Conservation (phyloP, 2,329 filamentous ascomycete genomes). For the Macrophomina phaseolina region DNA sequence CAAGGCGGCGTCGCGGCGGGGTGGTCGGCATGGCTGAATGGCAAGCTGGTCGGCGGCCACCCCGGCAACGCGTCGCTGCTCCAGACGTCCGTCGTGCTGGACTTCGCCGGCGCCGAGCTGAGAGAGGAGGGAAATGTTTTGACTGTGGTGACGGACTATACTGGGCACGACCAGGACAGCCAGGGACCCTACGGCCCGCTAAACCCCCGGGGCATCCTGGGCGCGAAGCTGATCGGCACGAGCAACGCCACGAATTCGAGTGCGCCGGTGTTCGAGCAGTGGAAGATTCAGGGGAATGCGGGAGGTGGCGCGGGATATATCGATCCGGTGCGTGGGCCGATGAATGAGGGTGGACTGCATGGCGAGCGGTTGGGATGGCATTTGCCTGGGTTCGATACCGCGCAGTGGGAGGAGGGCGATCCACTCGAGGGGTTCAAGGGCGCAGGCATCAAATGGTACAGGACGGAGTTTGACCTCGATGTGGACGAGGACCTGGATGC, state of each 20-base stretch:
- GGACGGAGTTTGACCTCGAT: conserved; percentile 57
- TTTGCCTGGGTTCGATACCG: conserved; percentile 61
- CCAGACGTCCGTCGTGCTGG: conserved; percentile 50
- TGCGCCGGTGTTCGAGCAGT: conserved; percentile 38
- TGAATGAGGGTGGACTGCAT: conserved; percentile 64
- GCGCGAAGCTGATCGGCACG: conserved; percentile 56
- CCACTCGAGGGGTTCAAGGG: conserved; percentile 52
- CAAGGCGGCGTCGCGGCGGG: conserved; percentile 63
- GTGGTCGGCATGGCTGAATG: conserved; percentile 65
- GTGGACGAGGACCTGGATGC: conserved; percentile 61
- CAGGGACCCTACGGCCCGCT: conserved; percentile 55
- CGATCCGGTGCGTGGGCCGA: conserved; percentile 61
- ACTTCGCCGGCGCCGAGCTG: conserved; percentile 58
- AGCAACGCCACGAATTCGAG: conserved; percentile 18
- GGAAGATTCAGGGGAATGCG: conserved; percentile 65
- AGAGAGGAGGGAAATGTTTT: conserved; percentile 52
- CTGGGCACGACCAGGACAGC: conserved; percentile 63
- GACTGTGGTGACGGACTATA: conserved; percentile 65
- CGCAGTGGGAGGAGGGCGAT: conserved; percentile 46
- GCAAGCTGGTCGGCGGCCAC: conserved; percentile 61
- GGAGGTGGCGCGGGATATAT: conserved; percentile 53
- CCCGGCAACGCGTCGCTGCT: conserved; percentile 55
- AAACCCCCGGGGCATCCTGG: conserved; percentile 59
- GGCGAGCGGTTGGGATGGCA: conserved; percentile 65
- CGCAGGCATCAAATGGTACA: conserved; percentile 63